Evolutionary conservation across 129 eudicot species (phyloP).

Genomic region (Flaveria sonorensis): DNA sequence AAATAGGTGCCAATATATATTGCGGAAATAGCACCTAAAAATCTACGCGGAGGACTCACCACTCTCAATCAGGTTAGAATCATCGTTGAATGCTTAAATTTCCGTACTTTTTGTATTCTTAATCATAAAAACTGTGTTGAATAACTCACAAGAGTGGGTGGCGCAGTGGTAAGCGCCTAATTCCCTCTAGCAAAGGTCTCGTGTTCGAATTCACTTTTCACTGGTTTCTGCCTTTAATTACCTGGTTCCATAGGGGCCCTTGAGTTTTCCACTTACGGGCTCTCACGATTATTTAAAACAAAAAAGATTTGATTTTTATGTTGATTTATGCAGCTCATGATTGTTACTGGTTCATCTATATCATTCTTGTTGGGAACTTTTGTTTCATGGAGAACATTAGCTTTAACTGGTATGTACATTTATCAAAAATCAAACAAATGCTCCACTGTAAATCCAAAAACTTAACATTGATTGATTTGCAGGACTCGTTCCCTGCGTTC

Average conservation of each 20-base stretch:
- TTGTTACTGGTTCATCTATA: conserved; percentile 63
- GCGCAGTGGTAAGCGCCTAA: neutral
- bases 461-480: conserved; percentile 13
- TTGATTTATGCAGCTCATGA: conserved; percentile 61
- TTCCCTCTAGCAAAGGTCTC: conserved; percentile 18
- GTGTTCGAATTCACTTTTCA: conserved; percentile 37
- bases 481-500: conserved; percentile 73
- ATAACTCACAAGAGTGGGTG: neutral
- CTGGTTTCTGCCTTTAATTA: neutral
- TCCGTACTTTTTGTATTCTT: neutral
- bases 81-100: neutral
- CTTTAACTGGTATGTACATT: conserved; percentile 57
- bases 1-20: conserved; percentile 75
- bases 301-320: neutral
- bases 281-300: neutral
- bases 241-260: neutral
- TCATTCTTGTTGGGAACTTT: conserved; percentile 71
- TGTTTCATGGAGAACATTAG: conserved; percentile 72
- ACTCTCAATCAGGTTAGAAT: conserved; percentile 69
- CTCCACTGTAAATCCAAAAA: neutral
- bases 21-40: conserved; percentile 83
- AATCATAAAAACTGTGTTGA: conserved; percentile 2
- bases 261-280: neutral
- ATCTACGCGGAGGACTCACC: conserved; percentile 83
- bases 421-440: neutral